Conservation (phyloP, 352 stramenopile genomes). For the Phytophthora citricola region DNA sequence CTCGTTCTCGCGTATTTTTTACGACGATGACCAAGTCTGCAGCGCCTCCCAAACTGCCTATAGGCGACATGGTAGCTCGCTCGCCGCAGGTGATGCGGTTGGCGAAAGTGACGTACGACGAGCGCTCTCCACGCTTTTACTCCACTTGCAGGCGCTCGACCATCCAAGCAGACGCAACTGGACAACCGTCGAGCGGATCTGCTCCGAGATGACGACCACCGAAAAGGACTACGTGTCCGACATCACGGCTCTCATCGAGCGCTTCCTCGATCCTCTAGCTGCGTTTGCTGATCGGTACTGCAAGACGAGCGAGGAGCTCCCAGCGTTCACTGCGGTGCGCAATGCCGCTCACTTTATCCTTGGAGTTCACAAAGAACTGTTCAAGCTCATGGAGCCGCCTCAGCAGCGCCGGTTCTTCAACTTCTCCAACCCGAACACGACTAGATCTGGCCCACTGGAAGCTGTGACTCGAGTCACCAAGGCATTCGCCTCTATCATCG, state of each 20-base stretch:
- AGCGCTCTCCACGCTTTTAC: constrained; percentile 36
- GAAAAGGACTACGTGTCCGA: constrained; percentile 44
- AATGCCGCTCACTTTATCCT: constrained; percentile 31
- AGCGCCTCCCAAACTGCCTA: constrained; percentile 20
- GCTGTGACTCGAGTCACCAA: constrained; percentile 34
- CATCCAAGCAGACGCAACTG: constrained; percentile 34
- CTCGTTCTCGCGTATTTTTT: constrained; percentile 5
- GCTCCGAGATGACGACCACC: constrained; percentile 37
- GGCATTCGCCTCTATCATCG: constrained; percentile 51
- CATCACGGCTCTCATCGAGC: constrained; percentile 24
- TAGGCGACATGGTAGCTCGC: constrained; percentile 11
- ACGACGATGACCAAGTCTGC: constrained; percentile 20
- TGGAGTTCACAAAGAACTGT: constrained; percentile 32
- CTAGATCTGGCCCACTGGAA: constrained; percentile 19
- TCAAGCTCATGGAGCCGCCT: constrained; percentile 20
- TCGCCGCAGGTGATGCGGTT: constrained; percentile 28
- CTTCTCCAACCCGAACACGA: constrained; percentile 13
- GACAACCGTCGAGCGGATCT: constrained; percentile 37
- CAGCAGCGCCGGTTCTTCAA: constrained; percentile 26
- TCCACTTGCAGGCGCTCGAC: constrained; percentile 33
- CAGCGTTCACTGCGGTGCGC: constrained; percentile 24
- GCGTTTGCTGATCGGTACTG: constrained; percentile 20
- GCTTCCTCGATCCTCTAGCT: constrained; percentile 31
- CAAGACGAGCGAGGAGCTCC: constrained; percentile 21
- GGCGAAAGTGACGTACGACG: constrained; percentile 25